Conservation (phyloP, 441 rosid species). For the Jatropha multifida region DNA sequence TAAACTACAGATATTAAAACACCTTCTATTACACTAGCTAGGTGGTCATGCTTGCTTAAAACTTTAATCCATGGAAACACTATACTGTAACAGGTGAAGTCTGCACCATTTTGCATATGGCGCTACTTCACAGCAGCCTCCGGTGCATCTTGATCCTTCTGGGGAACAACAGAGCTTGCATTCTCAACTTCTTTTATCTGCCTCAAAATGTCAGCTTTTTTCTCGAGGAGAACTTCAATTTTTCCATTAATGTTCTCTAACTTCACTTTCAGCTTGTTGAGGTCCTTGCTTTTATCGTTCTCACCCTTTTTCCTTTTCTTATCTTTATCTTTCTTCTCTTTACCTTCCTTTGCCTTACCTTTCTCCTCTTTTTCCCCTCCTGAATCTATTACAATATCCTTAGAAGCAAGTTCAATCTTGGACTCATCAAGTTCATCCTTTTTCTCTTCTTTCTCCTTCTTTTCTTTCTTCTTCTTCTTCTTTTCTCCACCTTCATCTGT, state of each 20-base stretch:
- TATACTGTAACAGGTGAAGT: slow-evolving; percentile 7
- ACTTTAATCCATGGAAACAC: neutral
- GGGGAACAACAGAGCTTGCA: slow-evolving; percentile 13
- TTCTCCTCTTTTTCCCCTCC: slow-evolving; percentile 21
- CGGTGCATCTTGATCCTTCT: slow-evolving; percentile 17
- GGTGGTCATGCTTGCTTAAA: neutral
- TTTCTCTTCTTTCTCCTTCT: slow-evolving; percentile 2
- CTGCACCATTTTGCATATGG: neutral
- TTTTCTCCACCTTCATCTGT: slow-evolving; percentile 3
- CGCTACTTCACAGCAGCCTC: slow-evolving; percentile 8
- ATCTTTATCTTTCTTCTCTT: slow-evolving; percentile 9
- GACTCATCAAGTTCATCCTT: slow-evolving; percentile 26
- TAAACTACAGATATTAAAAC: neutral
- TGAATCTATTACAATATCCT: slow-evolving; percentile 31
- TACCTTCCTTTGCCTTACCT: slow-evolving; percentile 5
- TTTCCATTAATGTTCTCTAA: slow-evolving; percentile 58
- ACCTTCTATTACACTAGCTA: neutral
- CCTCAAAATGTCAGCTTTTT: slow-evolving; percentile 49
- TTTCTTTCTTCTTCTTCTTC: slow-evolving; percentile 15
- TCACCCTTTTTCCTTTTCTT: slow-evolving; percentile 38
- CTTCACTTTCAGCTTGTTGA: slow-evolving; percentile 48
- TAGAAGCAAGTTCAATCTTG: slow-evolving; percentile 27
- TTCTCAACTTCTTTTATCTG: slow-evolving; percentile 60
- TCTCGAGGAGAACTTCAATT: slow-evolving; percentile 48
- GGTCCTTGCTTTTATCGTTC: slow-evolving; percentile 39